phyloP scores from a whole-genome alignment of 441 rosid genomes.

The Populus hybrid region DNA sequence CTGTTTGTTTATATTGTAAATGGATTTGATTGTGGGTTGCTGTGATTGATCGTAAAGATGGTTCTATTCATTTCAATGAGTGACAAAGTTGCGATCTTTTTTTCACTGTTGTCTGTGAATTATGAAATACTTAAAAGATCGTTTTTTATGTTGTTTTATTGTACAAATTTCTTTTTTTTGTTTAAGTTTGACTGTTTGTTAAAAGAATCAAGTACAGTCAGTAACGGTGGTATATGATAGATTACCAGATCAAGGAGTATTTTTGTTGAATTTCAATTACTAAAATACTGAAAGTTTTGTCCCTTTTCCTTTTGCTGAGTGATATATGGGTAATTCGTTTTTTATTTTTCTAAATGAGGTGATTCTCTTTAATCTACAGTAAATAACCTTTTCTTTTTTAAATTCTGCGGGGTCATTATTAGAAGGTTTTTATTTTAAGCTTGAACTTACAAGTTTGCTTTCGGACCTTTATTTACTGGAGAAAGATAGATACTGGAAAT shows the following conservation, averaged over 20 bases:
- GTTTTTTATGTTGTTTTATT: background rate
- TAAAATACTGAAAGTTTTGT: background rate
- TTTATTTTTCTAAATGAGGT: background rate
- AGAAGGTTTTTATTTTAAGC: background rate
- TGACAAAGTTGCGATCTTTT: background rate
- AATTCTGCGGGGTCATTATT: background rate
- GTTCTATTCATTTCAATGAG: background rate
- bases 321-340: background rate
- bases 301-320: background rate
- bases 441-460: constrained; percentile 3
- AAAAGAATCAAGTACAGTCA: background rate
- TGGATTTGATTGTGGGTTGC: background rate
- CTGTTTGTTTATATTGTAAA: background rate
- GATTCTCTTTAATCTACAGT: background rate
- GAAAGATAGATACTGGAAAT: background rate
- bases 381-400: background rate
- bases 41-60: background rate
- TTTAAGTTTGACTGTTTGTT: background rate
- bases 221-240: background rate
- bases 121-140: background rate
- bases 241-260: background rate
- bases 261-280: background rate
- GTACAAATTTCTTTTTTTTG: background rate
- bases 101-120: background rate
- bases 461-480: background rate